Percentiles rank a stretch among this genome's conserved stretches.
phyloP scores from a whole-genome alignment of 768 basidiomycete species.

The Collybia nuda region DNA sequence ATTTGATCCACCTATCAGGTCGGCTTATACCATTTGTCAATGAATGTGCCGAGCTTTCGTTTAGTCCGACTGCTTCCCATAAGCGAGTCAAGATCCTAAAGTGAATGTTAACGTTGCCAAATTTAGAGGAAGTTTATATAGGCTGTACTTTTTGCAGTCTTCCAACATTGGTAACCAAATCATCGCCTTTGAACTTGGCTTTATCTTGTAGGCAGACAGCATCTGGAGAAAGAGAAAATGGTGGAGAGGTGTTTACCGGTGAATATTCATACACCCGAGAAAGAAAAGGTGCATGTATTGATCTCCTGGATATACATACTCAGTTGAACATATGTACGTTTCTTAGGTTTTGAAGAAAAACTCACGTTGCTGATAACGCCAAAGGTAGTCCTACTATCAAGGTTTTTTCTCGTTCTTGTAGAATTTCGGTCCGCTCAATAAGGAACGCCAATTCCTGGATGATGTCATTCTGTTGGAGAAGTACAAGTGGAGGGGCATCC shows the following conservation, averaged over 20 bases:
- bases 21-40: slow-evolving; percentile 5
- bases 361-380: slow-evolving; percentile 17
- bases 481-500: slow-evolving; percentile 19
- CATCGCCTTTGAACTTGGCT: slow-evolving; percentile 17
- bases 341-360: neutral
- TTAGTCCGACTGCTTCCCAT: slow-evolving; percentile 3
- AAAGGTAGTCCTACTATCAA: slow-evolving; percentile 12
- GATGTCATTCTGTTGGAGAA: slow-evolving; percentile 21
- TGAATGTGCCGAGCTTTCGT: slow-evolving; percentile 4
- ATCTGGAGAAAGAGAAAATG: slow-evolving; percentile 17
- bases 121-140: neutral
- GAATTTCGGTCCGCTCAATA: slow-evolving; percentile 6
- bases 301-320: slow-evolving; percentile 7
- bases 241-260: slow-evolving; percentile 23
- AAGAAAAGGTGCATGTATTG: slow-evolving; percentile 16
- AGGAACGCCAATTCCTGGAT: slow-evolving; percentile 16
- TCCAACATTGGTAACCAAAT: slow-evolving; percentile 11
- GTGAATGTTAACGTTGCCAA: too few relatives aligned
- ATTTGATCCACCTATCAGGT: neutral
- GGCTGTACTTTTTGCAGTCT: slow-evolving; percentile 21
- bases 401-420: slow-evolving; percentile 13
- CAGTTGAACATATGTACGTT: neutral
- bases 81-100: slow-evolving; percentile 3
- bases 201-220: slow-evolving; percentile 11
- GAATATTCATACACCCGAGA: slow-evolving; percentile 21